These are phyloP conservation scores for Sarocladium strictum DNA, from an alignment of 2,329 filamentous ascomycete genomes.

Conservation along the genomic window DNA sequence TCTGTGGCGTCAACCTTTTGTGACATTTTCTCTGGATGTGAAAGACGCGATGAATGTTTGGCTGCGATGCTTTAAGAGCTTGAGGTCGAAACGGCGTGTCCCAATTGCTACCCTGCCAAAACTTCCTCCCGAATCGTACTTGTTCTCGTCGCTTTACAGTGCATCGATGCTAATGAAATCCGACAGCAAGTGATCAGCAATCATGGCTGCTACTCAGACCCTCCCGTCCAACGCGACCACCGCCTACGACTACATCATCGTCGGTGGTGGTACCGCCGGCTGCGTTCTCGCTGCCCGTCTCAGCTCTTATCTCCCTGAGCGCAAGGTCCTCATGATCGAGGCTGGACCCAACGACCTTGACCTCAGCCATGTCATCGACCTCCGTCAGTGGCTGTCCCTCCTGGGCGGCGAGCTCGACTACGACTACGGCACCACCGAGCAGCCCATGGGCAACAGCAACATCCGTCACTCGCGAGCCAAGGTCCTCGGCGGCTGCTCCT, in stretches of 20 bases:
- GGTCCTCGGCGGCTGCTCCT: slow-evolving; percentile 87
- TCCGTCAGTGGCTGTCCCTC: slow-evolving; percentile 81
- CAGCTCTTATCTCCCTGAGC: slow-evolving; percentile 76
- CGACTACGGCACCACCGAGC: slow-evolving; percentile 83
- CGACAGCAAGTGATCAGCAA: slow-evolving; percentile 18
- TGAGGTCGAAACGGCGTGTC: too few species aligned
- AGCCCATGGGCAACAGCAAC: slow-evolving; percentile 86
- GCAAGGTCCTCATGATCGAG: slow-evolving; percentile 77
- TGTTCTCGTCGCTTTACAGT: too few species aligned
- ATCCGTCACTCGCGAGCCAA: slow-evolving; percentile 91
- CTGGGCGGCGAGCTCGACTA: slow-evolving; percentile 87
- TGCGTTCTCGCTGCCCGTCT: slow-evolving; percentile 78
- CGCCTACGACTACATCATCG: slow-evolving; percentile 77
- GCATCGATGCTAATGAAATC: neutral
- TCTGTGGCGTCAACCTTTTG: too few species aligned
- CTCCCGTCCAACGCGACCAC: slow-evolving; percentile 58
- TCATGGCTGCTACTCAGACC: slow-evolving; percentile 64
- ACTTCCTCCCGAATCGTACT: too few species aligned
- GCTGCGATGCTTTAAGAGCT: too few species aligned
- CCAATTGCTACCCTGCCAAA: too few species aligned
- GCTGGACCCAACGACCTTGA: slow-evolving; percentile 84
- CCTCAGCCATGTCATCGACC: slow-evolving; percentile 78
- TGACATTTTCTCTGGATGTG: too few species aligned
- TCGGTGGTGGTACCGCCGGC: slow-evolving; percentile 80
- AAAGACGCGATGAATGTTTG: too few species aligned